Percentiles rank a stretch among this genome's conserved stretches.
Conservation (phyloP, 1,284 basidiomycete species). For the Cryptococcus sp. region DNA sequence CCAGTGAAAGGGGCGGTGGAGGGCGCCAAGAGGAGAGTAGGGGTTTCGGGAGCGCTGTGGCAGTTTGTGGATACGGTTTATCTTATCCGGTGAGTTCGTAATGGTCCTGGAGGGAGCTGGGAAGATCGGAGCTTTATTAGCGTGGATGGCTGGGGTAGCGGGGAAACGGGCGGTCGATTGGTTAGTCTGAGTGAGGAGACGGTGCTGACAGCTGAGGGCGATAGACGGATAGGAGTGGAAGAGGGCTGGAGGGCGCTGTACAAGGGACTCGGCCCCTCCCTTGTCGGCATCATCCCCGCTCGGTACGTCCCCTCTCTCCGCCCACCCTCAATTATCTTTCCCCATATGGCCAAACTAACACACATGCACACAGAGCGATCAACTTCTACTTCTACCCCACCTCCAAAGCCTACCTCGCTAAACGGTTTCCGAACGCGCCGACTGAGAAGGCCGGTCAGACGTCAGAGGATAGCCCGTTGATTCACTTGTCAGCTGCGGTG, state of each 20-base stretch:
- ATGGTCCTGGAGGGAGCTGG: not conserved
- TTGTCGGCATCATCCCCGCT: constrained; percentile 93
- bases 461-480: constrained; percentile 75
- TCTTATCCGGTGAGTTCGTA: constrained; percentile 67
- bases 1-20: constrained; percentile 17
- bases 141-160: too few species aligned
- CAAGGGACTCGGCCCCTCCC: constrained; percentile 88
- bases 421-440: constrained; percentile 58
- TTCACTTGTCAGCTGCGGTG: constrained; percentile 84
- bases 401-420: constrained; percentile 85
- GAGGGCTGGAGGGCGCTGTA: constrained; percentile 90
- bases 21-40: constrained; percentile 33
- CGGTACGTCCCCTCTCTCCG: constrained; percentile 52
- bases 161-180: too few species aligned
- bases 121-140: not conserved
- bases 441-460: constrained; percentile 55
- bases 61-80: constrained; percentile 94
- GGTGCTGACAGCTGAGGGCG: constrained; percentile 1
- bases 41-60: constrained; percentile 63
- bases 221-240: constrained; percentile 79
- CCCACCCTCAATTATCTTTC: not conserved
- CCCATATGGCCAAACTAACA: not conserved
- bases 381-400: constrained; percentile 99
- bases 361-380: constrained; percentile 59
- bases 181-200: too few species aligned